phyloP scores from a whole-genome alignment of 495 filamentous ascomycete genomes.

The Xylaria bambusicola region DNA sequence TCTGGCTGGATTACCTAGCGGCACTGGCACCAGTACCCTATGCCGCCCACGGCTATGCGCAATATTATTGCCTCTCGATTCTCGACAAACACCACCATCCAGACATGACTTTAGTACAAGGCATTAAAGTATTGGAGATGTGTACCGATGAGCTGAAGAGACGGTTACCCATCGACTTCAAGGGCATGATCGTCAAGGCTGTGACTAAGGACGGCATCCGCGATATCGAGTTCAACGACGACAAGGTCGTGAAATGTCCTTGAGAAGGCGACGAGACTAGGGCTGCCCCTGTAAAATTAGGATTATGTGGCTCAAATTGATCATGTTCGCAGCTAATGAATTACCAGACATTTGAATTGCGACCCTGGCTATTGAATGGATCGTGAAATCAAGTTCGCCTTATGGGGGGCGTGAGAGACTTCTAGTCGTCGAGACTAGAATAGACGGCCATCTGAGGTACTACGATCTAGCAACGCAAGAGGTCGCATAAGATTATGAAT shows the following conservation, averaged over 20 bases:
- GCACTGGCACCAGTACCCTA: constrained; percentile 86
- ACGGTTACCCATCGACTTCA: constrained; percentile 95
- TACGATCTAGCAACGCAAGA: neutral
- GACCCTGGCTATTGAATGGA: neutral
- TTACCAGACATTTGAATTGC: constrained; percentile 18
- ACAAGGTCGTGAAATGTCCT: constrained; percentile 68
- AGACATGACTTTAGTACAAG: constrained; percentile 82
- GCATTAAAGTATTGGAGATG: constrained; percentile 85
- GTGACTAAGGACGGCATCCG: constrained; percentile 88
- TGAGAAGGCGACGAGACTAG: constrained; percentile 34
- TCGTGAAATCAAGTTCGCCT: neutral
- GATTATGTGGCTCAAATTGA: constrained; percentile 16
- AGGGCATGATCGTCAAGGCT: constrained; percentile 90
- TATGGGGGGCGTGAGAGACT: neutral
- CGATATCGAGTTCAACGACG: constrained; percentile 78
- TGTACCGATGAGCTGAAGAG: constrained; percentile 97
- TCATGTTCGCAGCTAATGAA: constrained; percentile 20
- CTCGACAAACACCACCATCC: constrained; percentile 98
- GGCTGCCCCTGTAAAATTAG: constrained; percentile 30
- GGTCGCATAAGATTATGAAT: neutral
- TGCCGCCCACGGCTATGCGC: constrained; percentile 96
- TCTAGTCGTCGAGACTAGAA: neutral
- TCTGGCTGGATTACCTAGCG: constrained; percentile 97
- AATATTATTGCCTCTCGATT: constrained; percentile 96
- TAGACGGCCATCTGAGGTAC: neutral